Conservation (phyloP, 345 rosid genomes). For the Ceriops zippeliana region DNA sequence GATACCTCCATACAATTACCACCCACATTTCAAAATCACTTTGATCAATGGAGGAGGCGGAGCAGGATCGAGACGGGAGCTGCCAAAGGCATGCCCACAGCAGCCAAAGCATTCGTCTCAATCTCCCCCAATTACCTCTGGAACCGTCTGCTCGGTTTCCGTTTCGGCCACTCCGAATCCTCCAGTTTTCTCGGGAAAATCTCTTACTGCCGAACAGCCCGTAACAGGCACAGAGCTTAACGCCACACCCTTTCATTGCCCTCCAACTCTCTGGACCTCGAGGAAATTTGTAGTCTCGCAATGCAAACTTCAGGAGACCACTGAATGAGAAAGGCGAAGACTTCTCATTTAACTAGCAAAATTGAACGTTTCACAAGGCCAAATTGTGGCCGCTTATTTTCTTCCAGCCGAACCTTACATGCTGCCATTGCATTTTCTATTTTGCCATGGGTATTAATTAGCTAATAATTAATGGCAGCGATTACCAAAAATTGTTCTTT, state of each 20-base stretch:
- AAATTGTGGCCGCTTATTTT: too few species aligned
- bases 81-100: neutral
- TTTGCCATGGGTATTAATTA: constrained; percentile 6
- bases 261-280: too few species aligned
- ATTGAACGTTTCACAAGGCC: too few species aligned
- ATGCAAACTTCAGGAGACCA: too few species aligned
- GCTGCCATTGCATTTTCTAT: constrained; percentile 3
- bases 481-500: neutral
- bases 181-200: constrained; percentile 46
- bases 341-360: too few species aligned
- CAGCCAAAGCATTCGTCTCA: constrained; percentile 37
- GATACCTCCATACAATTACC: too few species aligned
- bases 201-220: constrained; percentile 42
- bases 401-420: neutral
- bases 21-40: too few species aligned
- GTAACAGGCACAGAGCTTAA: constrained; percentile 30
- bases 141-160: constrained; percentile 46
- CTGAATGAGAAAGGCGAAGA: too few species aligned
- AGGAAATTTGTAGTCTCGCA: too few species aligned
- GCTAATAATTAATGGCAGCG: constrained; percentile 5
- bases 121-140: constrained; percentile 46
- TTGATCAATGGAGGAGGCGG: too few species aligned
- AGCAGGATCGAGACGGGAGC: too few species aligned
- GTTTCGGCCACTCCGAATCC: constrained; percentile 22
- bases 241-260: constrained; percentile 33